Percentiles rank a stretch among this genome's conserved stretches.
Evolutionary conservation across 257 asterid species (phyloP).

Genomic region (Solanum chmielewskii): DNA sequence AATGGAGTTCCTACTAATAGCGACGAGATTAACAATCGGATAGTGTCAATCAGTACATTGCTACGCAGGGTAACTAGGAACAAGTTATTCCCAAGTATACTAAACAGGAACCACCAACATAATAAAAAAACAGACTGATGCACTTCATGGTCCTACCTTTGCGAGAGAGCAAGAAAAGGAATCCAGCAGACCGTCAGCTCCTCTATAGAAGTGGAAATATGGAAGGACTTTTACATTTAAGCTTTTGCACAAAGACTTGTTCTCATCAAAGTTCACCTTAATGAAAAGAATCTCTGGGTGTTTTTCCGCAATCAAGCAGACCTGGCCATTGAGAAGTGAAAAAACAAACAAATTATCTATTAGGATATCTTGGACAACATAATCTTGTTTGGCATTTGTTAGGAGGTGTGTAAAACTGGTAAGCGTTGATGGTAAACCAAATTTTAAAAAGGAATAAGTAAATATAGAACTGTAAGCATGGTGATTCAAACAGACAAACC

Average conservation of each 20-base stretch:
- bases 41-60: background rate
- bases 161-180: slow-evolving; percentile 80
- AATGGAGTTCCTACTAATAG: background rate
- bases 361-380: background rate
- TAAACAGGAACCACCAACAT: background rate
- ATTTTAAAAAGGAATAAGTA: background rate
- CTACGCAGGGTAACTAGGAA: background rate
- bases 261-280: slow-evolving; percentile 68
- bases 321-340: slow-evolving; percentile 14
- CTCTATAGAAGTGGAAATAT: slow-evolving; percentile 64
- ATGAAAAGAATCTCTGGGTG: slow-evolving; percentile 59
- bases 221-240: slow-evolving; percentile 71
- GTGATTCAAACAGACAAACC: background rate
- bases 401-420: background rate
- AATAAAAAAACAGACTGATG: background rate
- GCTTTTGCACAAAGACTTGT: slow-evolving; percentile 65
- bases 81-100: background rate
- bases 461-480: background rate
- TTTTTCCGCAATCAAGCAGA: slow-evolving; percentile 50
- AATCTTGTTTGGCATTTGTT: background rate
- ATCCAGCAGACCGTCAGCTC: slow-evolving; percentile 55
- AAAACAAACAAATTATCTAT: background rate
- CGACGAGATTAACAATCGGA: background rate
- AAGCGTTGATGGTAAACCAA: background rate
- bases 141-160: slow-evolving; percentile 29